A percentile compares a stretch with the other conserved stretches of the same genome.
phyloP scores from a whole-genome alignment of 805 yeast species.

The Pichia manshurica region DNA sequence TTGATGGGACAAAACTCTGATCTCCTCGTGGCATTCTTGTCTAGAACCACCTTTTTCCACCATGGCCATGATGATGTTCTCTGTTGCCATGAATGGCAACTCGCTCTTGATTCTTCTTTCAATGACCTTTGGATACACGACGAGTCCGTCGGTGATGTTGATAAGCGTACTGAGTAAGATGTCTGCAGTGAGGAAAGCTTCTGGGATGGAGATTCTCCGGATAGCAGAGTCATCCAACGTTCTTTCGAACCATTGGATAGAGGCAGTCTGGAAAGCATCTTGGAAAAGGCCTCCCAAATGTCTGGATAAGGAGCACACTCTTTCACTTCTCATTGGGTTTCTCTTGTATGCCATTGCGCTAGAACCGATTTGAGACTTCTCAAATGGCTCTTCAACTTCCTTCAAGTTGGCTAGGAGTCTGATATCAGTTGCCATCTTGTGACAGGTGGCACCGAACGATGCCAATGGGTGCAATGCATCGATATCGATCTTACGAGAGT shows the following conservation, averaged over 20 bases:
- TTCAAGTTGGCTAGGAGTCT: slow-evolving; percentile 93
- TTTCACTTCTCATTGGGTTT: slow-evolving; percentile 98
- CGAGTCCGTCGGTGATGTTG: slow-evolving; percentile 91
- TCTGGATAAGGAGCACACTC: slow-evolving; percentile 97
- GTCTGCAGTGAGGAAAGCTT: slow-evolving; percentile 95
- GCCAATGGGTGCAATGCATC: slow-evolving; percentile 90
- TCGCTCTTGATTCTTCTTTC: slow-evolving; percentile 93
- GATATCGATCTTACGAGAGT: slow-evolving; percentile 95
- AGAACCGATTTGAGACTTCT: slow-evolving; percentile 96
- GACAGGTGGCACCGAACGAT: slow-evolving; percentile 92
- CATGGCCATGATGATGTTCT: slow-evolving; percentile 99
- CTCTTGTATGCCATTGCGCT: slow-evolving; percentile 99
- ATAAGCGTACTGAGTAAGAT: slow-evolving; percentile 81
- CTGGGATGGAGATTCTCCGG: slow-evolving; percentile 93
- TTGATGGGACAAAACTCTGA: slow-evolving; percentile 93
- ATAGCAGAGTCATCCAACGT: slow-evolving; percentile 97
- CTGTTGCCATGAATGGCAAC: slow-evolving; percentile 99
- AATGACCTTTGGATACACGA: slow-evolving; percentile 97
- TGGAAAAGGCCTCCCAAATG: slow-evolving; percentile 86
- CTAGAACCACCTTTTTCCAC: slow-evolving; percentile 96
- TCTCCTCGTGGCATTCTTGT: slow-evolving; percentile 97
- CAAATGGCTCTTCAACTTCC: slow-evolving; percentile 98
- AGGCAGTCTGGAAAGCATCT: slow-evolving; percentile 94
- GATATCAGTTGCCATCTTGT: slow-evolving; percentile 96
- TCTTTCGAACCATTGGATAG: slow-evolving; percentile 99